Conservation (phyloP, 2,329 filamentous ascomycete species). For the Fusarium brevicatenulatum region DNA sequence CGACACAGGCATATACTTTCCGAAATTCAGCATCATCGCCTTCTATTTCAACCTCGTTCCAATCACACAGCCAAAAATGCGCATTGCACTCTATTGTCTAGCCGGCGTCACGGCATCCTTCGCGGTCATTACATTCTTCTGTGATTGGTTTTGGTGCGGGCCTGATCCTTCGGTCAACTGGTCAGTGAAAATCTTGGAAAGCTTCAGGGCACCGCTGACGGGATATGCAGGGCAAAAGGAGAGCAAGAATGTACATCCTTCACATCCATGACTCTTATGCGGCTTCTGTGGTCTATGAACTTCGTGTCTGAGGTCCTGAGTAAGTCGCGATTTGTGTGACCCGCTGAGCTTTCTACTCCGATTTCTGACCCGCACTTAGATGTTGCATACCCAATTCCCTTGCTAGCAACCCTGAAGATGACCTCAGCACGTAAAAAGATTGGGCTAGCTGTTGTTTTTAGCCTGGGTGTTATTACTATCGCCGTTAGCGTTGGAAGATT, state of each 20-base stretch:
- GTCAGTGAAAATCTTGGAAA: background rate
- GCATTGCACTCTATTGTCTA: background rate
- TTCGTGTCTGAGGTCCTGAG: slow-evolving; percentile 1
- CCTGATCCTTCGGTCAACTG: slow-evolving; percentile 5
- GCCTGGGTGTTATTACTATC: background rate
- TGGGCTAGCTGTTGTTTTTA: background rate
- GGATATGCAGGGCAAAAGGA: background rate
- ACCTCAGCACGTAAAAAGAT: background rate
- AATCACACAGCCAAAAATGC: background rate
- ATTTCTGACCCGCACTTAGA: background rate
- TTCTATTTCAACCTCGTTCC: slow-evolving; percentile 1
- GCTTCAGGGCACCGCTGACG: background rate
- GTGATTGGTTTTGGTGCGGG: slow-evolving; percentile 7
- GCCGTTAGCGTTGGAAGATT: slow-evolving; percentile 10
- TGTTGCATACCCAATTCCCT: background rate
- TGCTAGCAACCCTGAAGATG: background rate
- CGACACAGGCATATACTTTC: slow-evolving; percentile 15
- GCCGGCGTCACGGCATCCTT: background rate
- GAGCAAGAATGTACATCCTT: background rate
- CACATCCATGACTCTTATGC: slow-evolving; percentile 6
- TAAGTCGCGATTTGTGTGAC: background rate
- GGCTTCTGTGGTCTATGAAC: slow-evolving; percentile 12
- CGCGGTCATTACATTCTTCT: background rate
- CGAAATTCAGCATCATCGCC: slow-evolving; percentile 3
- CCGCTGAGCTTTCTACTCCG: rapidly evolving